phyloP scores from a whole-genome alignment of 192 early-diverging fungal genomes.

The Umbelopsis ramanniana region DNA sequence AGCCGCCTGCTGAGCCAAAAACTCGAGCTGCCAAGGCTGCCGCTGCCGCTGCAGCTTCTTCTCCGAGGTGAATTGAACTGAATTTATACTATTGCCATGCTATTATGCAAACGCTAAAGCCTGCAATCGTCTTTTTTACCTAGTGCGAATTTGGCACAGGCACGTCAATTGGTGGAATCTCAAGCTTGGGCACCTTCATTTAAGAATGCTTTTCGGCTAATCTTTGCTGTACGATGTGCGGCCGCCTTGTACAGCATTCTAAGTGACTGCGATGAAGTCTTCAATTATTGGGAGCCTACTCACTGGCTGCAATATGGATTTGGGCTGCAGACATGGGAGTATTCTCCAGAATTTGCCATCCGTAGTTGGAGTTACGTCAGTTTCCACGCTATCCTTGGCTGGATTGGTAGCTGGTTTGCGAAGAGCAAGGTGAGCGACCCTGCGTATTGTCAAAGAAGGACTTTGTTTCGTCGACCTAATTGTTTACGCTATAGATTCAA shows the following conservation, averaged over 20 bases:
- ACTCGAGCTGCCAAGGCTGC: slow-evolving; percentile 13
- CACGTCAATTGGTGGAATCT: slow-evolving; percentile 29
- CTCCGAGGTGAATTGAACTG: background rate
- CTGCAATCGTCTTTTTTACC: no score
- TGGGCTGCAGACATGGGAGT: slow-evolving; percentile 98
- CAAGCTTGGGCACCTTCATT: slow-evolving; percentile 31
- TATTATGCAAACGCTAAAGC: background rate
- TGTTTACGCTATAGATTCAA: slow-evolving; percentile 52
- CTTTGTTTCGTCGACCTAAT: background rate
- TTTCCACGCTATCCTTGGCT: slow-evolving; percentile 56
- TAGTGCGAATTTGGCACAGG: background rate
- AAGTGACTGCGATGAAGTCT: slow-evolving; percentile 86
- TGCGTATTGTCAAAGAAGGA: background rate
- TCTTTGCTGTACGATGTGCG: slow-evolving; percentile 56
- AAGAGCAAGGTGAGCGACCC: slow-evolving; percentile 43
- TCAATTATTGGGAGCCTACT: slow-evolving; percentile 96
- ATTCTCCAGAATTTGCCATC: slow-evolving; percentile 85
- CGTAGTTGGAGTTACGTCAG: slow-evolving; percentile 84
- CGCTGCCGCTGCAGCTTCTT: background rate
- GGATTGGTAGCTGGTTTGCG: slow-evolving; percentile 47
- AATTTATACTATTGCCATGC: background rate
- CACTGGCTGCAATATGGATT: slow-evolving; percentile 84
- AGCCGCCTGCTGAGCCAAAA: background rate
- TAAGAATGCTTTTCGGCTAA: slow-evolving; percentile 50
- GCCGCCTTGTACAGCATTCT: slow-evolving; percentile 62